Evolutionary conservation across 2,329 filamentous ascomycete species (phyloP), one percentile per base, ranked within the genome.

Genomic region (Epichloe hybrida): DNA sequence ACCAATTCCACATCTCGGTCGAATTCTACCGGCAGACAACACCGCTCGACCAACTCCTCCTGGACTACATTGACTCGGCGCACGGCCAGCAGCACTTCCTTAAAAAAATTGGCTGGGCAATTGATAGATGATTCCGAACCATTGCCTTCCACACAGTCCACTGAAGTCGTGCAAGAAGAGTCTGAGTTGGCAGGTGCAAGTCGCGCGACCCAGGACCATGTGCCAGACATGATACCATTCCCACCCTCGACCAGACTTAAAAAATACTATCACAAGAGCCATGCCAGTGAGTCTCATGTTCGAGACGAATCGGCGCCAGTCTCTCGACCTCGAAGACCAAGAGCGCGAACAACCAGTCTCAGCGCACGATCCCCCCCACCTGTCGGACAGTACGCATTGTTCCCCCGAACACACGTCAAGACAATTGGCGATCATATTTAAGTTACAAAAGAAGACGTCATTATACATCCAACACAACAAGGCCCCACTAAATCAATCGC

Each of bases 21-120:
- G 1, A 66, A 69, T 31, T 75, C 72, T 17, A 72, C 67, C 44
- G 72, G 67, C 47, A 71, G 73, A 52, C 75, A 75, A 27, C 76
- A 79, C 61, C 68, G 72, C 46, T 81, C 77, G 12, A 70, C 71
- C 15, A 69, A 72, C 27, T 80, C 77, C 4, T 73, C 70, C 9
- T 73, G 72, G 53, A 79, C 77, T 1, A 73, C 72, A 39, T 67
- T 75, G 52, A 79, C 76, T 5, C 72, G 74, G 5, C 68, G 76
- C 59, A 81, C 76, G 4, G 64, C 68, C 42, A 79, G 75, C 65
- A 77, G 72, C 52, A 70, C 66, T 12, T 75, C 72, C 12, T 58
- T 69, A 27, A 67, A 63, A 63, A 68, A 68, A 55, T 58, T 63
- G 56, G 56, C 61, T 13, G 59, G 53, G 11, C 54, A 59, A 13